phyloP scores from a whole-genome alignment of 2,329 filamentous ascomycete genomes.

The Eutypella sp. region DNA sequence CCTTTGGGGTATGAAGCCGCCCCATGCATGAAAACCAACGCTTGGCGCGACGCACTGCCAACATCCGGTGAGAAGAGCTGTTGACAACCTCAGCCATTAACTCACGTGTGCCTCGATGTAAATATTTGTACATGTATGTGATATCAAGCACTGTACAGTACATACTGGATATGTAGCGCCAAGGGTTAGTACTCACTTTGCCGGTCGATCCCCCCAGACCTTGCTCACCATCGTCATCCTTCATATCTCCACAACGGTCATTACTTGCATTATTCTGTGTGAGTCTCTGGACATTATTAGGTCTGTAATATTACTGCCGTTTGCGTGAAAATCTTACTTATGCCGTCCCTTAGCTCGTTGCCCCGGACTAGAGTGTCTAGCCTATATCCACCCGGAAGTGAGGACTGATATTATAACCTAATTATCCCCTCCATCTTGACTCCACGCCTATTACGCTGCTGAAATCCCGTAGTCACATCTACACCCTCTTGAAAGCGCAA shows the following conservation, averaged over 20 bases:
- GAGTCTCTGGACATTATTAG: slow-evolving; percentile 17
- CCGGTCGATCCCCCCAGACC: slow-evolving; percentile 19
- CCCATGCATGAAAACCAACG: not conserved
- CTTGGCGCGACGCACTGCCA: not conserved
- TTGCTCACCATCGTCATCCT: slow-evolving; percentile 21
- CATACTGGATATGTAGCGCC: slow-evolving; percentile 13
- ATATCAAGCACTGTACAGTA: slow-evolving; percentile 14
- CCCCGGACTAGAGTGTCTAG: not conserved
- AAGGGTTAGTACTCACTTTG: slow-evolving; percentile 13
- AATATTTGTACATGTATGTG: not conserved
- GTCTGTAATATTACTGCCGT: slow-evolving; percentile 17
- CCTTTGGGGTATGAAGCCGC: not conserved
- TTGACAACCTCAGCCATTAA: not conserved
- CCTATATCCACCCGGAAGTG: slow-evolving; percentile 1
- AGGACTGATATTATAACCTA: slow-evolving; percentile 2
- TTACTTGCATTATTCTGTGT: slow-evolving; percentile 16
- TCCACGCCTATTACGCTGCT: not conserved
- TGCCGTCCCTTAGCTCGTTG: slow-evolving; percentile 12
- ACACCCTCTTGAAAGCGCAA: not conserved
- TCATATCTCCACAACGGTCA: slow-evolving; percentile 18
- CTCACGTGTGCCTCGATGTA: not conserved
- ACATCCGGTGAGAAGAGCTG: not conserved
- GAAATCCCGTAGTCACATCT: not conserved
- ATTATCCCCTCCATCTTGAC: not conserved
- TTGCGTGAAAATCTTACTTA: slow-evolving; percentile 14